These are phyloP conservation scores for Bipolaris oryzae DNA, from an alignment of 2,329 filamentous ascomycete species.

Conservation along the genomic window DNA sequence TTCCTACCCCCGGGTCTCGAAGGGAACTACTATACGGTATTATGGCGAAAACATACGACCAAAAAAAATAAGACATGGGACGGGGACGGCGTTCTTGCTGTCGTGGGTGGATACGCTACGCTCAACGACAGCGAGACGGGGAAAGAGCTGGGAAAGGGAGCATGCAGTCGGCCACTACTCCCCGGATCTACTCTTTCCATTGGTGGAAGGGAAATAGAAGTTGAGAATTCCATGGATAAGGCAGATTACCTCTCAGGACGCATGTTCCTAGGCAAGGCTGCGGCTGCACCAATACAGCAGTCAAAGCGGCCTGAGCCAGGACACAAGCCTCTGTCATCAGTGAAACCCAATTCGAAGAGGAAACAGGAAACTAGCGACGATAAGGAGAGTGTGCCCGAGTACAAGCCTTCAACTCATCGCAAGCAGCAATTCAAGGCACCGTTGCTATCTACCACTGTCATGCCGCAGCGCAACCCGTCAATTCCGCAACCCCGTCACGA, in stretches of 20 bases:
- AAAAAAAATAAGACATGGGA: slow-evolving; percentile 83
- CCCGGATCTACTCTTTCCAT: slow-evolving; percentile 67
- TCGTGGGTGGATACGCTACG: slow-evolving; percentile 62
- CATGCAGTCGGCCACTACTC: slow-evolving; percentile 62
- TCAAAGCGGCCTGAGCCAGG: slow-evolving; percentile 21
- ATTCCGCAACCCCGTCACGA: slow-evolving; percentile 69
- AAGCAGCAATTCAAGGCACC: slow-evolving; percentile 67
- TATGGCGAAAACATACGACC: slow-evolving; percentile 68
- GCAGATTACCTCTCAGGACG: slow-evolving; percentile 62
- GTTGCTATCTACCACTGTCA: slow-evolving; percentile 59
- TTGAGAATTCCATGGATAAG: slow-evolving; percentile 66
- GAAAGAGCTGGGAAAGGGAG: slow-evolving; percentile 65
- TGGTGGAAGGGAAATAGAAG: slow-evolving; percentile 70
- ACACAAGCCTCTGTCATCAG: slow-evolving; percentile 21
- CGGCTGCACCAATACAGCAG: slow-evolving; percentile 25
- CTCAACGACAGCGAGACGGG: slow-evolving; percentile 67
- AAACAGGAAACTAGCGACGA: slow-evolving; percentile 15
- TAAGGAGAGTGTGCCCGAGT: slow-evolving; percentile 47
- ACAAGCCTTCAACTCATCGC: slow-evolving; percentile 47
- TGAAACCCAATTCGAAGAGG: slow-evolving; percentile 25
- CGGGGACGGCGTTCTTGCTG: slow-evolving; percentile 69
- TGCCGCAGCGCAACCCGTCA: slow-evolving; percentile 55
- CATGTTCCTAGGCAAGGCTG: slow-evolving; percentile 49
- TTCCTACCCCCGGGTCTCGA: slow-evolving; percentile 31
- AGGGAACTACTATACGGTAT: slow-evolving; percentile 51